A percentile compares a stretch with the other conserved stretches of the same genome.
These are phyloP conservation scores for Nakazawaea sp. DNA, from an alignment of 805 yeast species.

Conservation along the genomic window DNA sequence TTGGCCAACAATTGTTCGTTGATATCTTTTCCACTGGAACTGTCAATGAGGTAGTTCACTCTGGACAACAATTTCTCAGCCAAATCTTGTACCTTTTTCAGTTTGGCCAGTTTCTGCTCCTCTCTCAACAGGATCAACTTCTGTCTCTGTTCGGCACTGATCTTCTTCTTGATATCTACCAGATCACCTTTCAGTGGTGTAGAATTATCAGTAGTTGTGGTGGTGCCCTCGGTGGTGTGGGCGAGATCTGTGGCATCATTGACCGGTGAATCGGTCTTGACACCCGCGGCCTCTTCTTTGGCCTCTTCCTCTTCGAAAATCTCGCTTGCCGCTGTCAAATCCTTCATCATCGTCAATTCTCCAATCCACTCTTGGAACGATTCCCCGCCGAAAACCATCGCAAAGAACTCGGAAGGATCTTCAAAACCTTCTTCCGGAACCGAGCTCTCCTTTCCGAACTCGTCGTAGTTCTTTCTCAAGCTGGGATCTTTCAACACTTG, in stretches of 20 bases:
- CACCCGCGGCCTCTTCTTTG: slow-evolving; percentile 21
- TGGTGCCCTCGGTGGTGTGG: background rate
- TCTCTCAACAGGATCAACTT: slow-evolving; percentile 17
- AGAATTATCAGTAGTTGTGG: slow-evolving; percentile 3
- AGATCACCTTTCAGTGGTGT: background rate
- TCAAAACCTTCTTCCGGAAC: slow-evolving; percentile 68
- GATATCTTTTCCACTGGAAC: slow-evolving; percentile 37
- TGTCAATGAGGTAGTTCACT: slow-evolving; percentile 30
- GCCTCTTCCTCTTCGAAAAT: slow-evolving; percentile 30
- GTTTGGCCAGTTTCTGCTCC: slow-evolving; percentile 25
- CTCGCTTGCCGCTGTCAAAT: slow-evolving; percentile 58
- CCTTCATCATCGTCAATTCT: slow-evolving; percentile 72
- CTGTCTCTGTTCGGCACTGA: slow-evolving; percentile 13
- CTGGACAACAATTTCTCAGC: slow-evolving; percentile 42
- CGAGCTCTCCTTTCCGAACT: slow-evolving; percentile 67
- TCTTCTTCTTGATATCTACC: slow-evolving; percentile 7
- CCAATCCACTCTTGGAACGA: slow-evolving; percentile 87
- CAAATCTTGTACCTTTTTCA: slow-evolving; percentile 49
- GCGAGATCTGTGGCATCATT: slow-evolving; percentile 5
- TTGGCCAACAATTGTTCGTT: slow-evolving; percentile 33
- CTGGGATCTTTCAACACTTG: slow-evolving; percentile 66
- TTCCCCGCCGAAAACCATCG: slow-evolving; percentile 81
- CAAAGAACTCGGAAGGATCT: slow-evolving; percentile 67
- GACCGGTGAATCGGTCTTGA: no score
- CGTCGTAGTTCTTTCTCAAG: slow-evolving; percentile 63